Base-by-base conservation (phyloP, 805 yeast species). In the Cyberlindnera mississippiensis region DNA sequence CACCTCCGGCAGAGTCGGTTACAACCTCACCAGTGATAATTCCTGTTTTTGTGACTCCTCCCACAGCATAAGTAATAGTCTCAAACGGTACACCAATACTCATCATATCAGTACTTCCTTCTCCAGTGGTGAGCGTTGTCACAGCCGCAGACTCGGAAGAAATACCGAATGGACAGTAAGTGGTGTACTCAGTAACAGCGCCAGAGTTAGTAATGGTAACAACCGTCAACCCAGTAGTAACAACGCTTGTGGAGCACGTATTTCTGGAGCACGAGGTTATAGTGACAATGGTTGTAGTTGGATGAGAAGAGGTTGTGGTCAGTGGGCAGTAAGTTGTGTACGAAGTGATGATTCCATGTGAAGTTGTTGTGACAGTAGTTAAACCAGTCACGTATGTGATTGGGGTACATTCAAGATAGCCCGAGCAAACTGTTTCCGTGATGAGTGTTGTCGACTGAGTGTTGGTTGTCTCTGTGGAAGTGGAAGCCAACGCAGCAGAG, bases 101-200 rank as follows among this genome's bases (percentile, higher is more conserved):
- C 12, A 13, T 27, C n/a, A n/a, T 27, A 5, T 27, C 13, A 11
- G 6, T n/a, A 27, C 6, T 27, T 11, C 13, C 29, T 27, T 10
- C 12, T 12, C 29, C 29, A 10, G 7, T 27, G 6, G 13, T 13
- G 12, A 13, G 6, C 7, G 29, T 27, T 6, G 36, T 33, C 3
- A 33, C 36, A 22, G 14, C 8, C 30, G 5, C 29, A 27, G 33
- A 16, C n/a, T 11, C 14, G 8, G 13, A n/a, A 29, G 32, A 14
- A 5, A 33, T 27, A 22, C 35, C 16, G 15, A 45, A 37, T 33
- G 46, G 46, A 30, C 46, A 45, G 22, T 39, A 45, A 4, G 46
- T 42, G 49, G 67, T 64, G 61, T 55, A 60, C 40, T 52, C 54
- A 37, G 67, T 62, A 40, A 60, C 56, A 33, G 51, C 57, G 49